These are phyloP conservation scores for Piper longum DNA, from an alignment of 164 flowering plant species.

Conservation along the genomic window DNA sequence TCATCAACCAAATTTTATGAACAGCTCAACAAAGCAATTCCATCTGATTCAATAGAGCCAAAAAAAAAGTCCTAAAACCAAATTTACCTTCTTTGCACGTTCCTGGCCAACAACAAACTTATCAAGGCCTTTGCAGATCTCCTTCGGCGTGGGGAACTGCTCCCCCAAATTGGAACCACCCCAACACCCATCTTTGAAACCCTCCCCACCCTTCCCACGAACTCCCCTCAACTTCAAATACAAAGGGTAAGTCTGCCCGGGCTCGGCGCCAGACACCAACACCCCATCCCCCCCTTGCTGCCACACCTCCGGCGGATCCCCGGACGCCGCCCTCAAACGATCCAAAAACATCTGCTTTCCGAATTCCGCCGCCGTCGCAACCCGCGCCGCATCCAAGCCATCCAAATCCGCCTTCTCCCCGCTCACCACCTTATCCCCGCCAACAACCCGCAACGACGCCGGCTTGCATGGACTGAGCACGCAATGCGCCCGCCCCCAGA, in stretches of 20 bases:
- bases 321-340: conserved; percentile 19
- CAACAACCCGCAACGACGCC: conserved; percentile 35
- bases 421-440: conserved; percentile 29
- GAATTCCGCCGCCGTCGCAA: not conserved
- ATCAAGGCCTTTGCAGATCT: conserved; percentile 79
- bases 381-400: not conserved
- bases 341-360: conserved; percentile 3
- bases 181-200: conserved; percentile 52
- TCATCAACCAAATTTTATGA: not conserved
- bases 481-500: conserved; percentile 20
- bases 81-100: conserved; percentile 73
- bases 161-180: conserved; percentile 76
- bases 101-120: conserved; percentile 94
- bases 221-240: conserved; percentile 9
- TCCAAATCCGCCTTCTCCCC: conserved; percentile 6
- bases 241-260: conserved; percentile 5
- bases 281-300: conserved; percentile 58
- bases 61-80: not conserved
- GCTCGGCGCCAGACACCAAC: conserved; percentile 13
- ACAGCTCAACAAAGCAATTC: not conserved
- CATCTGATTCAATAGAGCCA: not conserved
- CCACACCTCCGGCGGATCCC: conserved; percentile 88
- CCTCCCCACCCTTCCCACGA: conserved; percentile 20
- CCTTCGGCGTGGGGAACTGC: conserved; percentile 80
- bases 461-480: conserved; percentile 41